phyloP scores from a whole-genome alignment of 306 rosid species.

The Crotalaria pallida region DNA sequence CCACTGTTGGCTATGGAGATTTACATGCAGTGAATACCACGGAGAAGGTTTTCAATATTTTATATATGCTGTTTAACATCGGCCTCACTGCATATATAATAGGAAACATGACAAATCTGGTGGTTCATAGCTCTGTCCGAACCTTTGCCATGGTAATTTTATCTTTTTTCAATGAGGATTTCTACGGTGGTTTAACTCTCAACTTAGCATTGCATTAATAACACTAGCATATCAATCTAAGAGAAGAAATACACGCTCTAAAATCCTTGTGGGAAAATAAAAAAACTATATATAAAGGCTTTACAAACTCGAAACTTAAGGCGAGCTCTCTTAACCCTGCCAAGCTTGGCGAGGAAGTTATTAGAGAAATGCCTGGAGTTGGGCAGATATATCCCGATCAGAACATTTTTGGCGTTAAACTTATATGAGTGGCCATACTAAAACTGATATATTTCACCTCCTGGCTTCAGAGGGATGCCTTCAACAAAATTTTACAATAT shows the following conservation, averaged over 20 bases:
- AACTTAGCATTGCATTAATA: slow-evolving; percentile 1
- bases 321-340: background rate
- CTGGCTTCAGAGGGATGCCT: slow-evolving; percentile 56
- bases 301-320: too few relatives aligned
- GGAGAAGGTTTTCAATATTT: slow-evolving; percentile 65
- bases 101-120: slow-evolving; percentile 85
- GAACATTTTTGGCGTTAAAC: too few relatives aligned
- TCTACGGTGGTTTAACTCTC: background rate
- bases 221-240: background rate
- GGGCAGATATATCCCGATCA: background rate
- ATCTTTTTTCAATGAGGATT: background rate
- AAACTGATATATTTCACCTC: background rate
- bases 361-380: background rate
- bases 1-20: slow-evolving; percentile 93
- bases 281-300: too few relatives aligned
- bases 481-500: slow-evolving; percentile 58
- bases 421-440: background rate
- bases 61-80: slow-evolving; percentile 81
- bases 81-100: slow-evolving; percentile 83
- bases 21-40: slow-evolving; percentile 65
- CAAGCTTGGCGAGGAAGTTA: background rate
- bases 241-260: background rate
- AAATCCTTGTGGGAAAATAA: too few relatives aligned
- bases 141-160: slow-evolving; percentile 43
- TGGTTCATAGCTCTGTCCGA: slow-evolving; percentile 65